phyloP scores from a whole-genome alignment of 768 basidiomycete species.

The Ephemerocybe angulata region DNA sequence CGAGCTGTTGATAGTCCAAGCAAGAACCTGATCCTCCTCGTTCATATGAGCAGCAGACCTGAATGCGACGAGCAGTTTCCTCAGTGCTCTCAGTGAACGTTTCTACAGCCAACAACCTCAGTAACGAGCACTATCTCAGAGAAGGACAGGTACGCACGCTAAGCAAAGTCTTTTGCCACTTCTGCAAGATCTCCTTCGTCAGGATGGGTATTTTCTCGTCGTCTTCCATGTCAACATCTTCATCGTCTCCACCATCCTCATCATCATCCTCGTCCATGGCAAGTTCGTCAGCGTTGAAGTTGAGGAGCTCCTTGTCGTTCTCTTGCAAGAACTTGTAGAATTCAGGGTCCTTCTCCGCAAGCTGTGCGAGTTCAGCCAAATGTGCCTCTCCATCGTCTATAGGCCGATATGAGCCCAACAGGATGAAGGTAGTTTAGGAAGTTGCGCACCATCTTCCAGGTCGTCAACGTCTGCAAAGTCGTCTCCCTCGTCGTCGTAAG shows the following conservation, averaged over 20 bases:
- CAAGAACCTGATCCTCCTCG: slow-evolving; percentile 73
- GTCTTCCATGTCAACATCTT: slow-evolving; percentile 45
- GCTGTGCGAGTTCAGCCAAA: slow-evolving; percentile 76
- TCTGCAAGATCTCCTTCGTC: slow-evolving; percentile 64
- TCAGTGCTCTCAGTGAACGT: slow-evolving; percentile 77
- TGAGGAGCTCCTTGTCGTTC: slow-evolving; percentile 87
- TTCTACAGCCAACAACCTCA: slow-evolving; percentile 50
- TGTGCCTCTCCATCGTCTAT: slow-evolving; percentile 73
- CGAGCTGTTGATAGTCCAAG: slow-evolving; percentile 84
- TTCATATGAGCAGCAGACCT: slow-evolving; percentile 88
- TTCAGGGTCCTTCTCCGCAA: slow-evolving; percentile 97
- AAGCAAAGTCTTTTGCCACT: slow-evolving; percentile 88
- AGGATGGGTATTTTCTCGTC: slow-evolving; percentile 54
- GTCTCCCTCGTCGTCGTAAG: slow-evolving; percentile 43
- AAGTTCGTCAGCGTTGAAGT: slow-evolving; percentile 53
- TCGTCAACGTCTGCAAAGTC: slow-evolving; percentile 72
- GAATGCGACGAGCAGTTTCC: slow-evolving; percentile 86
- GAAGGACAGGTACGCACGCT: slow-evolving; percentile 46
- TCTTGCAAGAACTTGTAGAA: slow-evolving; percentile 98
- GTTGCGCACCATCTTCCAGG: slow-evolving; percentile 56
- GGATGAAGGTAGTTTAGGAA: neutral
- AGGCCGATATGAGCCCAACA: neutral
- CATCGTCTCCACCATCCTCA: slow-evolving; percentile 36
- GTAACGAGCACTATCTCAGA: neutral
- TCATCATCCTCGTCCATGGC: slow-evolving; percentile 30